Evolutionary conservation across 2,329 filamentous ascomycete genomes (phyloP), one percentile per base, ranked within the genome.

Genomic region (Pseudogymnoascus destructans): DNA sequence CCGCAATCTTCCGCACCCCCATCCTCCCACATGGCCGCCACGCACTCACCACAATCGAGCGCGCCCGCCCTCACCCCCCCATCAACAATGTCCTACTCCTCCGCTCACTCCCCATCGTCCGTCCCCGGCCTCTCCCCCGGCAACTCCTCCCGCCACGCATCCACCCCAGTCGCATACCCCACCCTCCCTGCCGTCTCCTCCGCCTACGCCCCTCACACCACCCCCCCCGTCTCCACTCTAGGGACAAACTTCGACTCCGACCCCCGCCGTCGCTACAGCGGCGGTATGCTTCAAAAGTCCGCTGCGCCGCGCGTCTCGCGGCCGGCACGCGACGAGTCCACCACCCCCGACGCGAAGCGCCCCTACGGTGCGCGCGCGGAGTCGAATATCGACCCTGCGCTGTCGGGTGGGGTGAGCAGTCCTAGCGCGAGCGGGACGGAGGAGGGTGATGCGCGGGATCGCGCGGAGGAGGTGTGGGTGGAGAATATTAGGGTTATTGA

Each of bases 1-100:
- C 27, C 15, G 56, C 52, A 74, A 46, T 65, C 68, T 67, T 72
- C 69, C 61, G 70, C 71, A 46, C 75, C 76, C 64, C 77, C 74
- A 23, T 75, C 77, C 5, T 76, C 76, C n/a, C 78, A 77, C 65
- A 77, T 83, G 71, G 79, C 79, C 27, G 85, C 82, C 23, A 83
- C 83, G 17, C 67, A 79, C 38, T 82, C 81, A 19, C 79, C 79
- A 9, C 73, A 75, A 63, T 74, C 73, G 0, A 72, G 72, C 57
- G 91, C 87, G 11, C 86, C 87, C 8, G 86, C 86, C 8, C 78
- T 89, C 62, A 91, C 87, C 2, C 87, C 87, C 6, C 84, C 86
- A 0, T 87, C 85, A 9, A 79, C 82, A 58, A 77, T 89, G 68
- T 90, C 87, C 0, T 90, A 90, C 73, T 84, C 82, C 36, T 89